These are phyloP conservation scores for Termitomyces sp. DNA, from an alignment of 768 basidiomycete genomes.

Conservation along the genomic window DNA sequence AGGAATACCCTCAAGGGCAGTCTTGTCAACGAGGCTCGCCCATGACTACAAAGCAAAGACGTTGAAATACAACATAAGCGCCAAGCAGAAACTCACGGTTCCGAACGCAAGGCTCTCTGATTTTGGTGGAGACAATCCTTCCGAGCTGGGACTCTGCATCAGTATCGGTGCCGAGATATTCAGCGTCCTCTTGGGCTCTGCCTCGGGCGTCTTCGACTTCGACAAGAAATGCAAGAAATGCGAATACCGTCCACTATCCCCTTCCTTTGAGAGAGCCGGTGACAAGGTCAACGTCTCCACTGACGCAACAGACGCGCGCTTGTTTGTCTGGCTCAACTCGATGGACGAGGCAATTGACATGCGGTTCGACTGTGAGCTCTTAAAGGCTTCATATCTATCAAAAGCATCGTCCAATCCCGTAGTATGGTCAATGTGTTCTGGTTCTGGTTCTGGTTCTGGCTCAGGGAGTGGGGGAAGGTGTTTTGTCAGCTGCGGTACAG, in stretches of 20 bases:
- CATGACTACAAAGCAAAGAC: constrained; percentile 57
- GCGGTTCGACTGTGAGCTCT: constrained; percentile 48
- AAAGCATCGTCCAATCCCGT: constrained; percentile 76
- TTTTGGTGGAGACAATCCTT: constrained; percentile 28
- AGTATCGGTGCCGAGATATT: constrained; percentile 70
- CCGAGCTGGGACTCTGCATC: constrained; percentile 29
- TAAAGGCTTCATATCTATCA: constrained; percentile 85
- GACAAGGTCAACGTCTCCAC: constrained; percentile 44
- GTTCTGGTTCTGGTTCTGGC: constrained; percentile 20
- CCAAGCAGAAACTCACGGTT: constrained; percentile 40
- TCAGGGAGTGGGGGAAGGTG: constrained; percentile 44
- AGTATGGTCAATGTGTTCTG: constrained; percentile 34
- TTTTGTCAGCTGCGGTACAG: constrained; percentile 42
- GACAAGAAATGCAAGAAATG: constrained; percentile 63
- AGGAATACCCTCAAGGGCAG: constrained; percentile 79
- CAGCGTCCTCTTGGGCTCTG: constrained; percentile 40
- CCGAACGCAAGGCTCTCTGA: constrained; percentile 66
- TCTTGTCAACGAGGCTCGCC: constrained; percentile 87
- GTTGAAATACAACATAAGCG: constrained; percentile 4
- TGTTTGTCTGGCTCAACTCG: constrained; percentile 23
- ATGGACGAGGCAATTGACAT: constrained; percentile 57
- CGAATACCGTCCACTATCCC: constrained; percentile 39
- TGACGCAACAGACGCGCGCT: constrained; percentile 66
- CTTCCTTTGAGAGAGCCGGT: constrained; percentile 35
- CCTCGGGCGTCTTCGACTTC: constrained; percentile 55